These are phyloP conservation scores for Geotrichum aggregatum DNA, from an alignment of 1,139 yeast species.

Conservation along the genomic window DNA sequence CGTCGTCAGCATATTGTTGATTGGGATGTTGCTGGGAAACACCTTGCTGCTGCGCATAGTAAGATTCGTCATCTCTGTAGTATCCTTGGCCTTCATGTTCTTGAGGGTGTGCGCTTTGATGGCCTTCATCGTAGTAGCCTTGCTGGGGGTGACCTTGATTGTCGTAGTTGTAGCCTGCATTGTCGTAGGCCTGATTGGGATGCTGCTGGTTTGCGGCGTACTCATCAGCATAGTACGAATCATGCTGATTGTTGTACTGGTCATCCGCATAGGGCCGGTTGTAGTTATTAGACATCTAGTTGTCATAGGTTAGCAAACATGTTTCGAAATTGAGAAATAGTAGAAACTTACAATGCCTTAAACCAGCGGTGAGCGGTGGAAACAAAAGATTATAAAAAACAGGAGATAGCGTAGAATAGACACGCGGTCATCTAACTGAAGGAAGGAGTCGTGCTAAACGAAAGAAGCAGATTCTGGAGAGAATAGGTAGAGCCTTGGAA, in stretches of 20 bases:
- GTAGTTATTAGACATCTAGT: slow-evolving; percentile 18
- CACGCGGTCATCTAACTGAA: slow-evolving; percentile 2
- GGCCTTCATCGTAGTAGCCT: slow-evolving; percentile 34
- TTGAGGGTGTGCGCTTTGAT: slow-evolving; percentile 24
- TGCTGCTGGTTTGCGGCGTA: slow-evolving; percentile 28
- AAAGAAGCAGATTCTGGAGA: not conserved
- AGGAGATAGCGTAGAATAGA: not conserved
- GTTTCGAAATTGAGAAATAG: not conserved
- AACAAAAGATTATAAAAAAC: not conserved
- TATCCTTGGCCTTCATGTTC: slow-evolving; percentile 28
- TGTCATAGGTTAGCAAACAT: not conserved
- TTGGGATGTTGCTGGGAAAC: slow-evolving; percentile 37
- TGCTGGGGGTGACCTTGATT: slow-evolving; percentile 29
- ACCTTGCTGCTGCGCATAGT: slow-evolving; percentile 34
- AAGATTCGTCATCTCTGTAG: slow-evolving; percentile 30
- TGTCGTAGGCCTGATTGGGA: slow-evolving; percentile 40
- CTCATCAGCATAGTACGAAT: slow-evolving; percentile 30
- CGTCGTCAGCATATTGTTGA: slow-evolving; percentile 36
- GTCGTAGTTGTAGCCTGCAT: slow-evolving; percentile 28
- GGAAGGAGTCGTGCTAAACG: not conserved
- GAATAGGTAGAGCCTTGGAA: too few relatives aligned
- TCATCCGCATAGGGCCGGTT: slow-evolving; percentile 21
- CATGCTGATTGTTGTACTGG: slow-evolving; percentile 23
- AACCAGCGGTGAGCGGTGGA: not conserved
- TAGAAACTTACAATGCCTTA: slow-evolving; percentile 5